Base-by-base conservation (phyloP, 2,329 filamentous ascomycete species). In the Aspergillus sp. region DNA sequence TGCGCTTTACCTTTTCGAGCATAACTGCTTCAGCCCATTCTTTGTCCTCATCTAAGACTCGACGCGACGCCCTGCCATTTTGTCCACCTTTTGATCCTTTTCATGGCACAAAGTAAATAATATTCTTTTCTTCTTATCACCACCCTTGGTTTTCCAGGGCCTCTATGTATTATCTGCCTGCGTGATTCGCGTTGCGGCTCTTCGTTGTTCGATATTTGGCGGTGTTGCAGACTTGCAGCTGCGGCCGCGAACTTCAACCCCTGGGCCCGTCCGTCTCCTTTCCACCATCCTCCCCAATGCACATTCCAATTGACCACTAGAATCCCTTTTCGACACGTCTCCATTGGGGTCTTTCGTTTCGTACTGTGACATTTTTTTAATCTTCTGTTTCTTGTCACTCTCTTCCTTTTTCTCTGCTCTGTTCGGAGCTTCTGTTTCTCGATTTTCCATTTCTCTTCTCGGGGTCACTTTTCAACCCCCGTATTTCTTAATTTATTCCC, bases 231-330 rank as follows among this genome's bases (percentile, higher is more conserved):
- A 45, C 49, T 47, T 51, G 47, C 48, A 49, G 43, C 50, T 53
- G 44, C 53, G 39, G 32, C 49, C 50, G 52, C 56, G 53, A 62
- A 51, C 17, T 30, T 48, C 18, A 36, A 52, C 54, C 57, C 58
- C 57, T 54, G 32, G 38, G 55, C 55, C 57, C 59, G 61, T 63
- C 58, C 58, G 43, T 49, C 55, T 45, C 59, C 57, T 60, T 59
- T 64, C 63, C 63, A 64, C 62, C 59, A 62, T 53, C 59, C 60
- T 60, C 76, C 44, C 57, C 43, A 54, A 64, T 67, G 61, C 61
- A 69, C 66, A 71, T 68, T 73, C 67, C 68, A 69, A 70, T 71
- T 69, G 63, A 70, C 64, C 57, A 58, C 55, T 60, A 57, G 58
- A 48, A 55, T 49, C 55, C 43, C 53, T 53, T 65, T 58, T 65